phyloP scores from a whole-genome alignment of 805 yeast species.

The Saccharomycopsis fermentans region DNA sequence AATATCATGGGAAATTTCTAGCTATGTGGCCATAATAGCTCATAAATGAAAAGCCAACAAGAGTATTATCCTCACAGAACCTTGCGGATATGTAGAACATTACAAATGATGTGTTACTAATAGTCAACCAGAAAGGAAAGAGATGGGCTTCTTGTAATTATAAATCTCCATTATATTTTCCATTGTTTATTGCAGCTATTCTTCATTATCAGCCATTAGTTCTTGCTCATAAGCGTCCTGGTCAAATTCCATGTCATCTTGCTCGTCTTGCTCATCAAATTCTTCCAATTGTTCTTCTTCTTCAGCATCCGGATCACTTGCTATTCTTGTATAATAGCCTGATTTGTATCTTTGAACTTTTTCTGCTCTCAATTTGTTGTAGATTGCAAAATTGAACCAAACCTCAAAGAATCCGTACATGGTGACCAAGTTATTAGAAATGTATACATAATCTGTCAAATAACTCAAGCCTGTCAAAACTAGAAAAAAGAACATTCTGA shows the following conservation, averaged over 20 bases:
- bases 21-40: too few relatives aligned
- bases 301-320: neutral
- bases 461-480: conserved; percentile 35
- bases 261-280: neutral
- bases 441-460: conserved; percentile 27
- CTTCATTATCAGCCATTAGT: neutral
- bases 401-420: conserved; percentile 43
- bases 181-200: neutral
- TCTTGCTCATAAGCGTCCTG: neutral
- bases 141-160: too few relatives aligned
- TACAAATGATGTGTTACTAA: too few relatives aligned
- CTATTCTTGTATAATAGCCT: conserved; percentile 9
- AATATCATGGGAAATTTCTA: too few relatives aligned
- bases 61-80: too few relatives aligned
- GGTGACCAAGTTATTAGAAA: conserved; percentile 43
- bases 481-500: conserved; percentile 37
- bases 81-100: too few relatives aligned
- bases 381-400: conserved; percentile 46
- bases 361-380: conserved; percentile 43
- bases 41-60: too few relatives aligned
- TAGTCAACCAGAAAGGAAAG: too few relatives aligned
- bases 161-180: too few relatives aligned
- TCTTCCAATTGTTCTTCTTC: neutral
- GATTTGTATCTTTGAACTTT: conserved; percentile 33
- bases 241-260: neutral